Evolutionary conservation across 2,329 filamentous ascomycete genomes (phyloP), one percentile per base, ranked within the genome.

Genomic region (Corinectria fuckeliana): DNA sequence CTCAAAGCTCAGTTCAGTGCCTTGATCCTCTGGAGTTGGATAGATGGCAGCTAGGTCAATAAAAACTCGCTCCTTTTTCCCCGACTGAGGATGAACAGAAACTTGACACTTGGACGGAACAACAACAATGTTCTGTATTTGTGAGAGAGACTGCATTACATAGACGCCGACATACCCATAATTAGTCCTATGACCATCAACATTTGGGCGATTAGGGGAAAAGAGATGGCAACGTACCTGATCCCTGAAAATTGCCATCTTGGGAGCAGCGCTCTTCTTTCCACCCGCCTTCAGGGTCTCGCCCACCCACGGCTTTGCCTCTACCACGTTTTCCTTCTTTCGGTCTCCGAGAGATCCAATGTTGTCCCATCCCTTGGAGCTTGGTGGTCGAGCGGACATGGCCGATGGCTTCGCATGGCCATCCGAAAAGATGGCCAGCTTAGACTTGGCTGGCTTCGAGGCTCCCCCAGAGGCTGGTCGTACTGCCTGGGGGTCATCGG

Each of bases 141-240:
- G 85, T 72, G 82, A 77, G 72, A 82, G 78, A 77, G 81, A 85
- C 86, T 88, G 81, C 73, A 71, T 56, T 75, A 76, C 68, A 81
- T 58, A 75, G 72, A 78, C 74, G 78, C 71, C 77, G 68, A 76
- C 73, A 72, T 69, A 72, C 70, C 65, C 70, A 72, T 86, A 77
- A 94, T 97, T 97, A 97, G 93, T 97, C 93, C 93, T 97, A 86
- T 86, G 83, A 85, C 88, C 83, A 93, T 95, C 92, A 95, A 95
- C 86, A 92, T 83, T 76, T 83, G 84, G 81, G 74, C 78, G 78
- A 74, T 77, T 75, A 74, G 68, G 71, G 68, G 65, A 67, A 41
- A 64, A 64, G 68, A 65, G 64, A 66, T 68, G 73, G 74, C 68
- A 65, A 70, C 76, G 70, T 90, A 99, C 95, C 91, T 91, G 83